phyloP scores from a whole-genome alignment of 129 eudicot genomes.

The Erigeron canadensis region DNA sequence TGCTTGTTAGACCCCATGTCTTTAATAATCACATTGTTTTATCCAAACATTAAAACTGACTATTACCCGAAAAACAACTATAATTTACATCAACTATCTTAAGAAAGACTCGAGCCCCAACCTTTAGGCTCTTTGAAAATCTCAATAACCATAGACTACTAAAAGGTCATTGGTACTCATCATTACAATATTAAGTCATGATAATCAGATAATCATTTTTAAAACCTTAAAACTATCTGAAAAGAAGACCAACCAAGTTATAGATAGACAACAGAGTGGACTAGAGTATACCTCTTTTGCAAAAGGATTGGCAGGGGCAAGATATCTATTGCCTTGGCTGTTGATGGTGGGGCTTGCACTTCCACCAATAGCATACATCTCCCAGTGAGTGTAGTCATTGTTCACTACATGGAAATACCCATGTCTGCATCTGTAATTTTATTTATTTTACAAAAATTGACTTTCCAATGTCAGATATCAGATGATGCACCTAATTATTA shows the following conservation, averaged over 20 bases:
- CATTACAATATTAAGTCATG: too few species aligned
- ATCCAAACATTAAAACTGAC: too few species aligned
- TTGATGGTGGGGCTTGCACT: conserved; percentile 92
- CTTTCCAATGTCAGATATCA: conserved; percentile 16
- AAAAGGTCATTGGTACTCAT: too few species aligned
- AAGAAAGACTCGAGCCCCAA: too few species aligned
- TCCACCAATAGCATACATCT: conserved; percentile 98
- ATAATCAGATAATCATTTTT: neutral
- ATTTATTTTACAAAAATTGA: neutral
- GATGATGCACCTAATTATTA: conserved; percentile 1
- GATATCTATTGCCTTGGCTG: conserved; percentile 94
- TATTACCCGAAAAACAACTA: too few species aligned
- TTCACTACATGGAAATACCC: conserved; percentile 97
- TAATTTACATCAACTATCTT: too few species aligned
- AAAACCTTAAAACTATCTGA: too few species aligned
- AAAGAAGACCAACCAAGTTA: conserved; percentile 7
- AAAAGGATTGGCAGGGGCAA: conserved; percentile 77
- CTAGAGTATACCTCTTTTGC: conserved; percentile 76
- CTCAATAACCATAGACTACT: too few species aligned
- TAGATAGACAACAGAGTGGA: neutral
- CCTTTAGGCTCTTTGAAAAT: too few species aligned
- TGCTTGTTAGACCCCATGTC: too few species aligned
- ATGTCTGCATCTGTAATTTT: conserved; percentile 79
- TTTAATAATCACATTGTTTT: too few species aligned
- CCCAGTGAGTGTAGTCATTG: conserved; percentile 99